A percentile compares a stretch with the other conserved stretches of the same genome.
Conservation (phyloP, 2,329 filamentous ascomycete genomes). For the Coniochaeta sp. region DNA sequence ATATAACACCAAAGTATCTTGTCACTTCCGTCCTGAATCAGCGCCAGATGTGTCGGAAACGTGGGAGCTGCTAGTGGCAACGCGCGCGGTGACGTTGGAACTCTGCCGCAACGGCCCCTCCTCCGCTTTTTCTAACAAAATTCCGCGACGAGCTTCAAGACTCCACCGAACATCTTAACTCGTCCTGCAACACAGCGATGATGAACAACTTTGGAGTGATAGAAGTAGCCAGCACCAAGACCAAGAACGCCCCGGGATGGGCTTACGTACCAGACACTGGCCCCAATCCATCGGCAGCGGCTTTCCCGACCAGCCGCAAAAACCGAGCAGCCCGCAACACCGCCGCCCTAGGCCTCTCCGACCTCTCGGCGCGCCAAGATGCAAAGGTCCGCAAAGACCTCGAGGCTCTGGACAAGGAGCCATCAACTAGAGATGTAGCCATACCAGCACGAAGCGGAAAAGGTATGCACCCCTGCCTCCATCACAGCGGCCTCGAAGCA, state of each 20-base stretch:
- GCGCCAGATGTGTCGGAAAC: neutral
- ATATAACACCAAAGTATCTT: neutral
- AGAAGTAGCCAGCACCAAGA: constrained; percentile 66
- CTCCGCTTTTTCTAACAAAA: neutral
- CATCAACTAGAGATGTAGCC: constrained; percentile 44
- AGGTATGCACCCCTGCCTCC: neutral
- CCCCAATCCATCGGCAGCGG: constrained; percentile 44
- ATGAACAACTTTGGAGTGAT: constrained; percentile 73
- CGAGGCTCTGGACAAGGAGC: constrained; percentile 66
- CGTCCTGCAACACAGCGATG: constrained; percentile 7
- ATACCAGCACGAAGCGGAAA: constrained; percentile 40
- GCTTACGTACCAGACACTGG: constrained; percentile 78
- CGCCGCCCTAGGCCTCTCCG: constrained; percentile 44
- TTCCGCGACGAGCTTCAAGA: neutral
- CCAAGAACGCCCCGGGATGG: constrained; percentile 74
- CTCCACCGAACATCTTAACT: neutral
- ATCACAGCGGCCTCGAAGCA: neutral
- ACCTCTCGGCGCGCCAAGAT: constrained; percentile 75
- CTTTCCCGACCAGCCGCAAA: constrained; percentile 46
- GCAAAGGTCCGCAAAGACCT: constrained; percentile 75
- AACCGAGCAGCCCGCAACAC: constrained; percentile 64
- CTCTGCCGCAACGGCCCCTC: neutral
- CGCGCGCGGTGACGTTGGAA: neutral
- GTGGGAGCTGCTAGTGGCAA: neutral
- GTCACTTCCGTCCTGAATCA: neutral